A percentile compares a stretch with the other conserved stretches of the same genome.
Conservation (phyloP, 495 filamentous ascomycete genomes). For the Aspergillus bertholletiae region DNA sequence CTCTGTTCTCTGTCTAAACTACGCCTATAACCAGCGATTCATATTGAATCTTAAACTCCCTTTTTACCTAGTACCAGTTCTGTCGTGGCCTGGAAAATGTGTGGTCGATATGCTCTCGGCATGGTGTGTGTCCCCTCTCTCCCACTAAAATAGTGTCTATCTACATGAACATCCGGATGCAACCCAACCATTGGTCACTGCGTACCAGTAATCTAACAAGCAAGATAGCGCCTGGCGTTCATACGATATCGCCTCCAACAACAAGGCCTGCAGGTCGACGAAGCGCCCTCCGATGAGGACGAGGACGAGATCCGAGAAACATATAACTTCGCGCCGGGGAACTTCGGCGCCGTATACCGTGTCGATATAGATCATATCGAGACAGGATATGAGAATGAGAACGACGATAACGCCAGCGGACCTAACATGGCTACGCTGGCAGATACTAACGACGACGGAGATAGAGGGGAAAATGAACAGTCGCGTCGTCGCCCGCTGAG, state of each 20-base stretch:
- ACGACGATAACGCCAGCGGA: not conserved
- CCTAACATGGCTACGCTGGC: not conserved
- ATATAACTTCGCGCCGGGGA: slow-evolving; percentile 92
- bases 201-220: not conserved
- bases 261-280: slow-evolving; percentile 72
- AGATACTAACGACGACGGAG: slow-evolving; percentile 1
- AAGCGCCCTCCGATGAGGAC: slow-evolving; percentile 70
- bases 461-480: slow-evolving; percentile 16
- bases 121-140: slow-evolving; percentile 68
- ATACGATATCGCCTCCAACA: slow-evolving; percentile 68
- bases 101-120: slow-evolving; percentile 78
- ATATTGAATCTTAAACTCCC: too few species aligned
- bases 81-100: slow-evolving; percentile 59
- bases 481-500: too few species aligned
- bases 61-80: too few species aligned
- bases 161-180: too few species aligned
- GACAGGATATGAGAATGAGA: slow-evolving; percentile 1
- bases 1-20: too few species aligned
- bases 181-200: too few species aligned
- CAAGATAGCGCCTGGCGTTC: slow-evolving; percentile 53
- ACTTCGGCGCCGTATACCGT: slow-evolving; percentile 81
- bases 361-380: slow-evolving; percentile 50
- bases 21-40: too few species aligned
- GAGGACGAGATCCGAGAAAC: slow-evolving; percentile 72
- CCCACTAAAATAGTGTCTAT: too few species aligned